phyloP scores from a whole-genome alignment of 306 rosid genomes.

The Vicia sativa region DNA sequence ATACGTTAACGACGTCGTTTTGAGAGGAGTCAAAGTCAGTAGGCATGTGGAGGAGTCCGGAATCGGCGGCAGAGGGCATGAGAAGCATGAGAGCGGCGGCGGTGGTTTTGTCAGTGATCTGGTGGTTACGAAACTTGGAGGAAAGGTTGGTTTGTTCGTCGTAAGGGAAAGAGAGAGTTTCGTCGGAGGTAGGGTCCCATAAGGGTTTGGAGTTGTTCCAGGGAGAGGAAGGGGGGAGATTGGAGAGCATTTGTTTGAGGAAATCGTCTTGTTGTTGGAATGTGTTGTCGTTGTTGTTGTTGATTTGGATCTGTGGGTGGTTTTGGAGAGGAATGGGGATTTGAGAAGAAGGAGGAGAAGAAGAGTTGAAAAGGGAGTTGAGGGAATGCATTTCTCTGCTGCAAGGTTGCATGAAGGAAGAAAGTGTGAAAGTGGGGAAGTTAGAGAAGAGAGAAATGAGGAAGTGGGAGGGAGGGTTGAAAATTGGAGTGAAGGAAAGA shows the following conservation, averaged over 20 bases:
- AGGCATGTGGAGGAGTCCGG: slow-evolving; percentile 58
- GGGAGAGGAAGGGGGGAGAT: slow-evolving; percentile 56
- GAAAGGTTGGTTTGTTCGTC: slow-evolving; percentile 64
- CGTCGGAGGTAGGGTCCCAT: slow-evolving; percentile 53
- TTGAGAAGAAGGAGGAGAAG: slow-evolving; percentile 22
- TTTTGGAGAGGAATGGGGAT: slow-evolving; percentile 48
- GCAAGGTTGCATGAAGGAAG: slow-evolving; percentile 57
- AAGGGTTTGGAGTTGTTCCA: slow-evolving; percentile 50
- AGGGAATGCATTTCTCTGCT: slow-evolving; percentile 70
- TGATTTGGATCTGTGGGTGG: slow-evolving; percentile 45
- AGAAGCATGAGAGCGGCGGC: slow-evolving; percentile 71
- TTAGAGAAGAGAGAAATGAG: neutral
- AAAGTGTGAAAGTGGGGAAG: neutral
- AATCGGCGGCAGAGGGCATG: slow-evolving; percentile 49
- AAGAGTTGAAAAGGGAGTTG: slow-evolving; percentile 61
- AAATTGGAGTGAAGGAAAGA: neutral
- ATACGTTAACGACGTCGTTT: slow-evolving; percentile 64
- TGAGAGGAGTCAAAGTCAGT: slow-evolving; percentile 52
- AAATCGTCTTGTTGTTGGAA: slow-evolving; percentile 81
- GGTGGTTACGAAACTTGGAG: slow-evolving; percentile 76
- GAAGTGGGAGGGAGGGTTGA: slow-evolving; percentile 11
- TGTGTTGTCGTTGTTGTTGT: slow-evolving; percentile 44
- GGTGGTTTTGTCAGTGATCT: slow-evolving; percentile 50
- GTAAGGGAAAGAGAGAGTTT: slow-evolving; percentile 47
- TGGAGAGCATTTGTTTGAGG: slow-evolving; percentile 86